Evolutionary conservation across 352 stramenopile genomes (phyloP).

Genomic region (Globisporangium yorkense): DNA sequence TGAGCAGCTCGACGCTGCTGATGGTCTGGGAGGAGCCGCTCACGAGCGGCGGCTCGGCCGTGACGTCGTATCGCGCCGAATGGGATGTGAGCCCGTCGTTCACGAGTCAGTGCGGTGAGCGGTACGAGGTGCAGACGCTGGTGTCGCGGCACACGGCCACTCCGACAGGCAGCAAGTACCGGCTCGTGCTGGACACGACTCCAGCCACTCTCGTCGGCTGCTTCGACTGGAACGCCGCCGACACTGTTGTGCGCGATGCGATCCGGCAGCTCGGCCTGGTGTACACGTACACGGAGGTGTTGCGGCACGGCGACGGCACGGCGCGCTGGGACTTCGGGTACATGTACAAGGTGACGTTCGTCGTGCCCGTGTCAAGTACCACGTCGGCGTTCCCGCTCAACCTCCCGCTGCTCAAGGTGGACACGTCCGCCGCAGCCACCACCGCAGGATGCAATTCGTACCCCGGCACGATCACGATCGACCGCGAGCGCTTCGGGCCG

Average conservation of each 20-base stretch:
- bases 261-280: slow-evolving; percentile 21
- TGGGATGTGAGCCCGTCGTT: slow-evolving; percentile 92
- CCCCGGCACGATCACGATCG: slow-evolving; percentile 17
- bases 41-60: slow-evolving; percentile 69
- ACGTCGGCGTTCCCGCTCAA: slow-evolving; percentile 30
- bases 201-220: slow-evolving; percentile 23
- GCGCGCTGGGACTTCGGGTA: slow-evolving; percentile 66
- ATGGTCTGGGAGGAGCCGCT: slow-evolving; percentile 74
- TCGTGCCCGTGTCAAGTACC: slow-evolving; percentile 29
- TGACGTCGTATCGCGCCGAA: slow-evolving; percentile 91
- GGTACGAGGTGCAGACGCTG: slow-evolving; percentile 61
- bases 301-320: slow-evolving; percentile 40
- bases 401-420: slow-evolving; percentile 30
- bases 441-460: slow-evolving; percentile 28
- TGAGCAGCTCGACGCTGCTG: slow-evolving; percentile 49
- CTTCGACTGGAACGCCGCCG: slow-evolving; percentile 26
- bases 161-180: slow-evolving; percentile 16
- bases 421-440: slow-evolving; percentile 12
- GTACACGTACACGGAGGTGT: slow-evolving; percentile 27
- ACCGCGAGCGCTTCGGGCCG: slow-evolving; percentile 44
- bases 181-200: slow-evolving; percentile 16
- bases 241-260: slow-evolving; percentile 15
- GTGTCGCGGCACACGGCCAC: slow-evolving; percentile 17
- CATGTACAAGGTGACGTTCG: slow-evolving; percentile 55
- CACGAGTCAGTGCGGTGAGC: slow-evolving; percentile 67